Evolutionary conservation across 768 basidiomycete genomes (phyloP).

Genomic region (Cantharellus anzutake): DNA sequence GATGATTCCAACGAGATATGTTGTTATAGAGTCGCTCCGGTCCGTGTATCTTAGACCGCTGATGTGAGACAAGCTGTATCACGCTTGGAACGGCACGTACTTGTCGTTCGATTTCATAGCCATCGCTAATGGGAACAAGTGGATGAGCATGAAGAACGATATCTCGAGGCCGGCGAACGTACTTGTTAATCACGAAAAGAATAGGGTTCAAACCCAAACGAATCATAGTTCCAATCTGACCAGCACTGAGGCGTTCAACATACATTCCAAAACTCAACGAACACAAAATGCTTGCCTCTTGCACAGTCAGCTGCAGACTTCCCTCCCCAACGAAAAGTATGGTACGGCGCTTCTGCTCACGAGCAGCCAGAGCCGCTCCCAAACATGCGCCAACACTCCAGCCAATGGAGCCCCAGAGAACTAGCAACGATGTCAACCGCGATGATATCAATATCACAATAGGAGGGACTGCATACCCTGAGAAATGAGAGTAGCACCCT

Average conservation of each 20-base stretch:
- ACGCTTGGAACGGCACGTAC: slow-evolving; percentile 25
- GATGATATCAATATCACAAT: neutral
- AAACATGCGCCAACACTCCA: slow-evolving; percentile 64
- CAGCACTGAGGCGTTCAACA: slow-evolving; percentile 51
- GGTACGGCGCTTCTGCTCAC: slow-evolving; percentile 42
- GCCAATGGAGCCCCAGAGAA: slow-evolving; percentile 86
- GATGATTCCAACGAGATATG: slow-evolving; percentile 44
- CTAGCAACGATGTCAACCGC: slow-evolving; percentile 15
- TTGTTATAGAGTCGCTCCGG: slow-evolving; percentile 65
- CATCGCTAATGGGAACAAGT: slow-evolving; percentile 25
- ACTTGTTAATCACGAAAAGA: slow-evolving; percentile 66
- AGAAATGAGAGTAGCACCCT: slow-evolving; percentile 40
- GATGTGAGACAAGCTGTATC: slow-evolving; percentile 7
- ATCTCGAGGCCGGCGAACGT: slow-evolving; percentile 4
- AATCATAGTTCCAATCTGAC: slow-evolving; percentile 76
- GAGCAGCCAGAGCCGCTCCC: slow-evolving; percentile 65
- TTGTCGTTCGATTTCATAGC: slow-evolving; percentile 75
- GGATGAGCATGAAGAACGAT: slow-evolving; percentile 8
- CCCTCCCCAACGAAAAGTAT: slow-evolving; percentile 80
- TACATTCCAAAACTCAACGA: slow-evolving; percentile 3
- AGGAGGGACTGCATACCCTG: slow-evolving; percentile 22
- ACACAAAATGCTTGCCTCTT: slow-evolving; percentile 5
- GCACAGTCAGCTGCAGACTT: slow-evolving; percentile 34
- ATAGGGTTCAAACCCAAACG: slow-evolving; percentile 54
- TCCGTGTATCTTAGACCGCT: neutral